Evolutionary conservation across 441 rosid species (phyloP).

Genomic region (Erodium moschatum): DNA sequence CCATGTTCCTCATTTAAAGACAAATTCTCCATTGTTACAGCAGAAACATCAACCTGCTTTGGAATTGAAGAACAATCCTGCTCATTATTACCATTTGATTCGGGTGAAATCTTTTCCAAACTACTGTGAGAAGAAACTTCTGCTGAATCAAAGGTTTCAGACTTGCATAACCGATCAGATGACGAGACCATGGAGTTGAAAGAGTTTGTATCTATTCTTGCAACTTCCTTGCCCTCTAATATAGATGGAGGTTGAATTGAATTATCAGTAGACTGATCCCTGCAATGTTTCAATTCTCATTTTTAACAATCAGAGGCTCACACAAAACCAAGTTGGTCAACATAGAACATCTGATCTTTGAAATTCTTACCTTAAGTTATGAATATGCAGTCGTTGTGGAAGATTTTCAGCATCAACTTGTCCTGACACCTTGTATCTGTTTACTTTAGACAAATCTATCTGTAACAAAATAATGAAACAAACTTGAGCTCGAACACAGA

Average conservation of each 20-base stretch:
- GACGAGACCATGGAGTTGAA: slow-evolving; percentile 13
- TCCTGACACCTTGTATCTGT: slow-evolving; percentile 79
- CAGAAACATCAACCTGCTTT: slow-evolving; percentile 12
- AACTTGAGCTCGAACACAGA: neutral
- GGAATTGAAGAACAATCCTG: slow-evolving; percentile 14
- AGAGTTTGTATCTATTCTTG: neutral
- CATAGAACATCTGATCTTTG: slow-evolving; percentile 15
- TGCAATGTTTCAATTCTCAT: slow-evolving; percentile 27
- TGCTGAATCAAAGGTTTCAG: slow-evolving; percentile 18
- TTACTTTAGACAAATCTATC: slow-evolving; percentile 62
- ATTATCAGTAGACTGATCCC: slow-evolving; percentile 34
- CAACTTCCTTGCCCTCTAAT: slow-evolving; percentile 16
- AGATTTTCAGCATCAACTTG: slow-evolving; percentile 62
- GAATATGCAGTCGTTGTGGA: slow-evolving; percentile 26
- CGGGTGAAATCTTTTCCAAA: slow-evolving; percentile 18
- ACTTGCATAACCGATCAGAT: neutral
- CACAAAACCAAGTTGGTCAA: slow-evolving; percentile 12
- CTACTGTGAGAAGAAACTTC: slow-evolving; percentile 23
- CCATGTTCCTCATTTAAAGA: slow-evolving; percentile 29
- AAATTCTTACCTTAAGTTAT: slow-evolving; percentile 34
- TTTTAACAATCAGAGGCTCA: slow-evolving; percentile 17
- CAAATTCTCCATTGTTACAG: slow-evolving; percentile 33
- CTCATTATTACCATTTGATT: slow-evolving; percentile 22
- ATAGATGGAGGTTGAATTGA: slow-evolving; percentile 28
- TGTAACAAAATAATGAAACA: slow-evolving; percentile 28